Conservation (phyloP, 352 stramenopile species). For the Phytophthora citrophthora region DNA sequence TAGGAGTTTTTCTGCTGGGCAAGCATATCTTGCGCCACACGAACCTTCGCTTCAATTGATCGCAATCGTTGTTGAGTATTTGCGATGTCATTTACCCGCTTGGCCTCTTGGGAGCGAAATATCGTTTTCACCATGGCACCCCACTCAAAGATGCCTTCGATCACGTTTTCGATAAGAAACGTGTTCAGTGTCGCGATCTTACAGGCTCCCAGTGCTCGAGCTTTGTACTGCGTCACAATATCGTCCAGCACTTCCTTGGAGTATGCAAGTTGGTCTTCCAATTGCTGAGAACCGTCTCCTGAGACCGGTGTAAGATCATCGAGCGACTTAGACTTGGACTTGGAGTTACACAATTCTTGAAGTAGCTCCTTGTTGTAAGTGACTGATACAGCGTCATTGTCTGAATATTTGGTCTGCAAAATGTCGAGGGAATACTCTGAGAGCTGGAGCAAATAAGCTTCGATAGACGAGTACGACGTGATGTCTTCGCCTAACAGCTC, state of each 20-base stretch:
- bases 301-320: constrained; percentile 7
- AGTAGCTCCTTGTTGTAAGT: constrained; percentile 58
- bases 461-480: constrained; percentile 41
- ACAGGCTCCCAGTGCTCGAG: constrained; percentile 33
- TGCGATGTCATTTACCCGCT: constrained; percentile 46
- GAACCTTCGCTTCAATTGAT: constrained; percentile 63
- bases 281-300: constrained; percentile 40
- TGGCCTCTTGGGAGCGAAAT: constrained; percentile 53
- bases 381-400: constrained; percentile 46
- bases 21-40: constrained; percentile 61
- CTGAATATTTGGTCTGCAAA: constrained; percentile 35
- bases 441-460: constrained; percentile 52
- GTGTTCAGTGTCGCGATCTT: constrained; percentile 43
- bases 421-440: constrained; percentile 54
- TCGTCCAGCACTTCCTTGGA: constrained; percentile 45
- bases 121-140: constrained; percentile 48
- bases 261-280: constrained; percentile 46
- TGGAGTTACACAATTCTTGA: constrained; percentile 42
- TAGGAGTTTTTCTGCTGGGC: constrained; percentile 70
- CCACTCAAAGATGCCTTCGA: constrained; percentile 67
- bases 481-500: constrained; percentile 55
- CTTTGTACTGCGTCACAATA: constrained; percentile 55
- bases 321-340: constrained; percentile 7
- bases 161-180: constrained; percentile 60
- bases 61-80: constrained; percentile 53